Percentiles rank a stretch among this genome's conserved stretches.
Evolutionary conservation across 352 stramenopile species (phyloP).

Genomic region (Globisporangium cederbergense): DNA sequence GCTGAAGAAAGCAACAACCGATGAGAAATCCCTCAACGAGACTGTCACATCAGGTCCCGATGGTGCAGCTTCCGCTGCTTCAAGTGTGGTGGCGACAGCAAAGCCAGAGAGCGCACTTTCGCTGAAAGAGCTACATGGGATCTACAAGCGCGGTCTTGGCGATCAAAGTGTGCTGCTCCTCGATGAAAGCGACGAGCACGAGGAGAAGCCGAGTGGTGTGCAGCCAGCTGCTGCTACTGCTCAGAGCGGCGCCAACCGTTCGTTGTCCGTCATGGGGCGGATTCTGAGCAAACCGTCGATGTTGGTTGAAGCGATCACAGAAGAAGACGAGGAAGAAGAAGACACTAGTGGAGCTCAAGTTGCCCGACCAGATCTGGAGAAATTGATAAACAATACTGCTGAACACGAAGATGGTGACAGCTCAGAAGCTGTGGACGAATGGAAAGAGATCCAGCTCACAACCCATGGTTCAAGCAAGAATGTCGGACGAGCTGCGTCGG

Average conservation of each 20-base stretch:
- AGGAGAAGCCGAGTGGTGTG: constrained; percentile 1
- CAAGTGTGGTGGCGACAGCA: neutral
- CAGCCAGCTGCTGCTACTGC: neutral
- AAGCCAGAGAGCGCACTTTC: constrained; percentile 32
- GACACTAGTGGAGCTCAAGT: constrained; percentile 5
- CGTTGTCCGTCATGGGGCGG: constrained; percentile 37
- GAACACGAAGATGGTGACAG: constrained; percentile 8
- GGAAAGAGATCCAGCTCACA: constrained; percentile 54
- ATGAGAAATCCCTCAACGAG: constrained; percentile 26
- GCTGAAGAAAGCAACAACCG: constrained; percentile 36
- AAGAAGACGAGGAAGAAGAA: constrained; percentile 29
- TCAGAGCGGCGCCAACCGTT: neutral
- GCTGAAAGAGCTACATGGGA: constrained; percentile 66
- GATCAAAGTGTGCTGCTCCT: constrained; percentile 64
- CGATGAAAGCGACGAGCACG: constrained; percentile 23
- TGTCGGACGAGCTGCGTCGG: neutral
- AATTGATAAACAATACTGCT: constrained; percentile 9
- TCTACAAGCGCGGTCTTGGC: constrained; percentile 78
- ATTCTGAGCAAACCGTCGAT: constrained; percentile 40
- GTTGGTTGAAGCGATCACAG: constrained; percentile 34
- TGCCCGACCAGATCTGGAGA: constrained; percentile 8
- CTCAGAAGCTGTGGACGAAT: constrained; percentile 30
- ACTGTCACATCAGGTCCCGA: neutral
- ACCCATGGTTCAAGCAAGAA: neutral
- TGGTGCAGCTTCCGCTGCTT: neutral